Percentiles rank a stretch among this genome's conserved stretches.
phyloP scores from a whole-genome alignment of 345 rosid genomes.

The Hibiscus mutabilis region DNA sequence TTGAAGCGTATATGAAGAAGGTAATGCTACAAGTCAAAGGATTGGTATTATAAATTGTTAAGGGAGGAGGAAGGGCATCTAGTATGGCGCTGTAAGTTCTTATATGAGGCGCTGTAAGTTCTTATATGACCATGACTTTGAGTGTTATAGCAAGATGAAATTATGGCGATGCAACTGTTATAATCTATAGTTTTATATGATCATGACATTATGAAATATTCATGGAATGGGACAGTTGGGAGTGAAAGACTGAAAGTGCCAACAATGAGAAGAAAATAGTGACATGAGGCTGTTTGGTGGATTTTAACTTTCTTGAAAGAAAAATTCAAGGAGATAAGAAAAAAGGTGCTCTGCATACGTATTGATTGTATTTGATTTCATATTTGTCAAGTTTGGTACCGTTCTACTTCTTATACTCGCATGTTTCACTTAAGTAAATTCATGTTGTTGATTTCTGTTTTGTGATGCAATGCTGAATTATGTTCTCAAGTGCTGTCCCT shows the following conservation, averaged over 20 bases:
- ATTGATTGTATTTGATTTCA: neutral
- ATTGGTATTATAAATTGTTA: neutral
- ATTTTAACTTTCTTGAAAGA: slow-evolving; percentile 1
- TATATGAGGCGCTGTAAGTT: neutral
- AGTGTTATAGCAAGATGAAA: neutral
- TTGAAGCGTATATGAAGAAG: neutral
- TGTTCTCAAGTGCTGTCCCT: neutral
- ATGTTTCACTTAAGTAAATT: neutral
- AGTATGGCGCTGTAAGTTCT: neutral
- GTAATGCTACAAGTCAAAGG: neutral
- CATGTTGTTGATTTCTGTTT: neutral
- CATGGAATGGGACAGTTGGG: neutral
- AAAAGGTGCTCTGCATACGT: neutral
- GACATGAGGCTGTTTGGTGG: neutral
- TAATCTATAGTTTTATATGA: neutral
- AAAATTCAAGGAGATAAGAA: neutral
- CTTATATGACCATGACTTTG: neutral
- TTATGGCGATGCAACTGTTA: neutral
- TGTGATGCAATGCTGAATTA: neutral
- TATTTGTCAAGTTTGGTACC: neutral
- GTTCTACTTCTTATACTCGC: neutral
- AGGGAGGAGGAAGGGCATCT: neutral
- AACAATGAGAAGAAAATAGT: neutral
- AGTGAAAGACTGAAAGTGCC: neutral
- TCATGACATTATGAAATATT: neutral